Evolutionary conservation across 2,329 filamentous ascomycete genomes (phyloP), one percentile per base, ranked within the genome.

Genomic region (Chrysoporthe deuterocubensis): DNA sequence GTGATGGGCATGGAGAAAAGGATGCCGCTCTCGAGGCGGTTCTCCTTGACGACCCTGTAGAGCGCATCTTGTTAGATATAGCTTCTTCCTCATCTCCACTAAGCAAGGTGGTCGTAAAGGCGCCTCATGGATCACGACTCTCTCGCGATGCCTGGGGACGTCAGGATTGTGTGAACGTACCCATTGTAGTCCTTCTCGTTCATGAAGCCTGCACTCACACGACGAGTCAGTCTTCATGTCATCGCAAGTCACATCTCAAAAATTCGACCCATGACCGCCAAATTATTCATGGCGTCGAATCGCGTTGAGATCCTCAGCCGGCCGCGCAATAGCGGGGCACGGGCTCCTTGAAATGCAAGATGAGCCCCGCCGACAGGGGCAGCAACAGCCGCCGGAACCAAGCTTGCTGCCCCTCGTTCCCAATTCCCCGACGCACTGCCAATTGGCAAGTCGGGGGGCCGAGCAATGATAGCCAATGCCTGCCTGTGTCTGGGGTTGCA

Each of bases 1-100:
- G 92, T 96, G 81, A 99, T 98, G 76, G 96, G 96, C 83, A 99
- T 99, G 81, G 89, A 92, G 84, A 98, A 98, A 75, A 99, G 91
- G 78, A 90, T 90, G 79, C 96, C 96, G 82, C 93, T 90, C 68
- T 89, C 89, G 68, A 99, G 91, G 75, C 96, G 92, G 84, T 92
- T 90, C 74, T 95, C 89, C 80, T 91, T 90, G 73, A 97, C 94
- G 72, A 99, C 96, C 71, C 94, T 96, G 77, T 46, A 62, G 50
- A 56, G 34, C 11, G 21, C 32, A 46, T 64, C 9, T 54, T 54
- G 42, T 70, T 21, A 70, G 66, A 3, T 18, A 26, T 40, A 26
- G 26, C 26, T 26, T 26, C 65, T 32, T n/a, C 52, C 43, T 61
- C 46, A 13, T 40, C 8, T 58, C 6, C 16, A 46, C 5, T 2